Evolutionary conservation across 805 yeast species (phyloP), one percentile per base, ranked within the genome.

Genomic region (Yarrowia yakushimensis): DNA sequence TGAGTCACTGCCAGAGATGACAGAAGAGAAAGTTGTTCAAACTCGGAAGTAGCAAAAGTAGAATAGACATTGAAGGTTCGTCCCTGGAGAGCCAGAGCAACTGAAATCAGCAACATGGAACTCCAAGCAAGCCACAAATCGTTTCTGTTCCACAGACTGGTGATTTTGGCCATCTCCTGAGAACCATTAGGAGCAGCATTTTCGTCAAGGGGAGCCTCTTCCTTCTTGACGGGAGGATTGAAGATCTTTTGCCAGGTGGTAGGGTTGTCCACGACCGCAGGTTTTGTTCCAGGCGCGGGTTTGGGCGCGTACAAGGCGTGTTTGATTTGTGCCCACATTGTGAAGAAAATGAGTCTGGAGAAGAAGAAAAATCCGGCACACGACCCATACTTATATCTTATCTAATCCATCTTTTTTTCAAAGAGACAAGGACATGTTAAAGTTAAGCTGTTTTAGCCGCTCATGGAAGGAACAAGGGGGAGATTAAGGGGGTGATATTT

Each of bases 41-140:
- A 77, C 5, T 71, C 67, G 23, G 79, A 74, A 3, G 80, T 74
- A 10, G 80, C 81, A 62, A 70, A 74, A 13, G 80, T 79, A 3
- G 69, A 63, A 46, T 42, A 64, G 20, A 37, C 42, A 13, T 36
- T 30, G 27, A 46, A 27, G 10, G 63, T 48, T 4, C 37, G 37
- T 7, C 22, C 25, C 18, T 43, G 42, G 6, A 61, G 52, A 20
- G 63, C 61, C 36, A 60, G 31, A 12, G 60, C 60, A 1, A 50
- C 39, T 1, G 65, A 39, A 18, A 63, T 30, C 13, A 60, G 37
- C 41, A 39, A 25, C 25, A 63, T 60, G 8, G 52, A 30, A 18
- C 36, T 34, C 65, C 63, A 60, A 7, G 63, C 60, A 5, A 60
- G 3, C 23, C 37, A 18, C 25, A 63, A 28, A 10, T 42, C 61